Conservation (phyloP, 2,329 filamentous ascomycete species). For the Colletotrichum cordylinicola region DNA sequence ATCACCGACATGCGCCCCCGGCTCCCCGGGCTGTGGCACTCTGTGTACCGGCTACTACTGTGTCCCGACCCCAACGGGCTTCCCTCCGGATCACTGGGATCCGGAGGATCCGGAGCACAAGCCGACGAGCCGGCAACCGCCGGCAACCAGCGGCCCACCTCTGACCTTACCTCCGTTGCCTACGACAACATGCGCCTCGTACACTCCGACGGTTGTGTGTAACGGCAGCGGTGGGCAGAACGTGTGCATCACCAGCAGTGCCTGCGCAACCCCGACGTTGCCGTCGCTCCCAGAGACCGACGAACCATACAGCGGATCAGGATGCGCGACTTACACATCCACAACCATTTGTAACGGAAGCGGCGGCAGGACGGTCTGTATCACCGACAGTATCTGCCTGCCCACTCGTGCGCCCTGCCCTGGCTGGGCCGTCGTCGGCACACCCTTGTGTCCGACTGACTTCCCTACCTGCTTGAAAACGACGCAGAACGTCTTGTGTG, state of each 20-base stretch:
- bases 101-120: conserved; percentile 24
- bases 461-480: background rate
- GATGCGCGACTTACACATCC: background rate
- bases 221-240: background rate
- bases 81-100: conserved; percentile 23
- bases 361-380: background rate
- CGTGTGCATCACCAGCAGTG: background rate
- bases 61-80: conserved; percentile 15
- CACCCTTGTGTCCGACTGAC: background rate
- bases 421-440: background rate
- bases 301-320: background rate
- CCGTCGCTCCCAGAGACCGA: background rate
- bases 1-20: background rate
- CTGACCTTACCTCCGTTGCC: background rate
- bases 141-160: background rate
- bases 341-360: conserved; percentile 1
- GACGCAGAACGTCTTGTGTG: background rate
- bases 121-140: background rate
- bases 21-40: conserved; percentile 22
- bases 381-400: background rate
- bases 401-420: background rate
- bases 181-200: background rate
- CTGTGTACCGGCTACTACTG: conserved; percentile 28
- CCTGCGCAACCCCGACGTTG: background rate
- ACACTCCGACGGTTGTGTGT: background rate